Evolutionary conservation across 306 rosid genomes (phyloP), one percentile per base, ranked within the genome.

Genomic region (Cicer pinnatifidum): DNA sequence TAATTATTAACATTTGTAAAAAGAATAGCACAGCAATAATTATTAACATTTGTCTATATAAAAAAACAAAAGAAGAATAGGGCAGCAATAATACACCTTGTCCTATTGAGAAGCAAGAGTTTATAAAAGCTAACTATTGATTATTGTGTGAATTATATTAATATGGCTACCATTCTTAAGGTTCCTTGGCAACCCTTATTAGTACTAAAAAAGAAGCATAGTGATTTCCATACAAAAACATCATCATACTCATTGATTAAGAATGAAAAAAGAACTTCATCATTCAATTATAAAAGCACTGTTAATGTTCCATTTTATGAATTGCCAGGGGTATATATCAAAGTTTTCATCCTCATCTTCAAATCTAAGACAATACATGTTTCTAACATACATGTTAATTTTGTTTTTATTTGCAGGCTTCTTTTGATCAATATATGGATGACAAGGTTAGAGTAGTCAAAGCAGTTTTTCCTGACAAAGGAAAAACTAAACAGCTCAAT

Each of bases 401-500:
- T 23, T 52, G 57, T 15, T 23, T 23, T 23, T 1, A 2, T 61
- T 52, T 76, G 17, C 59, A 84, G 90, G 90, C 85, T 80, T 73
- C 86, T 16, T 84, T 86, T 86, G 85, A 84, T 84, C 83, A 84
- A 46, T 86, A 76, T 15, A 40, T 86, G 85, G 82, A 84, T 46
- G 82, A 80, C 52, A 83, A 77, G 13, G 15, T 19, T 4, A 66
- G 88, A 48, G 73, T 86, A 9, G 8, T 71, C 20, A n/a, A 12
- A 73, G 82, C 80, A 20, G 58, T 86, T 1, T 84, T 86, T 61
- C 67, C 83, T 20, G 41, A 54, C 40, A 58, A 52, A 78, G 50
- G 48, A 66, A 41, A 20, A 71, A 58, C 33, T 17, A 72, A 35
- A 66, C 85, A 80, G 17, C 67, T 72, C 43, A 78, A 62, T 39